Evolutionary conservation across 805 yeast genomes (phyloP).

Genomic region (Crinitomyces ghanaensis): DNA sequence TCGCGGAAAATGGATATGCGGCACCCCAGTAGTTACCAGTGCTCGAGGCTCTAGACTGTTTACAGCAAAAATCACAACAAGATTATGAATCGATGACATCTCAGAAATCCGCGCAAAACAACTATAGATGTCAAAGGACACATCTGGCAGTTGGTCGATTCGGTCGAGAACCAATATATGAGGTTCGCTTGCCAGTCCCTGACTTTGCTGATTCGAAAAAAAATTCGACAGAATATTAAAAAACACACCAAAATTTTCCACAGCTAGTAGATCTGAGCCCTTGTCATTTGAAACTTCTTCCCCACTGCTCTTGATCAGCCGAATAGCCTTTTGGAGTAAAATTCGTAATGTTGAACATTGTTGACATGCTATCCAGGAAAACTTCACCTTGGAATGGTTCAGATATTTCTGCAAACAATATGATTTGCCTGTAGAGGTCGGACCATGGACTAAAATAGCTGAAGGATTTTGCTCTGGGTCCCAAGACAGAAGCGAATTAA

Average conservation of each 20-base stretch:
- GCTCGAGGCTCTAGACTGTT: constrained; percentile 34
- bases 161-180: constrained; percentile 42
- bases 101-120: constrained; percentile 35
- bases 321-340: constrained; percentile 36
- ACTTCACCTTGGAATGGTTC: constrained; percentile 18
- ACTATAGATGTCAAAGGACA: constrained; percentile 29
- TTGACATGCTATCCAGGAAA: constrained; percentile 35
- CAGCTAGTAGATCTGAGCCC: constrained; percentile 14
- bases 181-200: constrained; percentile 25
- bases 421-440: constrained; percentile 39
- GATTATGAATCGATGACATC: constrained; percentile 27
- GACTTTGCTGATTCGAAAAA: constrained; percentile 22
- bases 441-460: constrained; percentile 37
- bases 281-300: constrained; percentile 16
- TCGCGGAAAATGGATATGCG: constrained; percentile 34
- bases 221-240: constrained; percentile 29
- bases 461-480: constrained; percentile 21
- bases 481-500: constrained; percentile 13
- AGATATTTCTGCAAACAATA: constrained; percentile 28
- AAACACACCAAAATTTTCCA: constrained; percentile 36
- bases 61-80: constrained; percentile 33
- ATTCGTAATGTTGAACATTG: constrained; percentile 38
- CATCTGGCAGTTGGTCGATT: constrained; percentile 37
- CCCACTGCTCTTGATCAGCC: constrained; percentile 29
- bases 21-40: constrained; percentile 31